phyloP scores from a whole-genome alignment of 2,329 filamentous ascomycete genomes.

The Alternaria gaisen region DNA sequence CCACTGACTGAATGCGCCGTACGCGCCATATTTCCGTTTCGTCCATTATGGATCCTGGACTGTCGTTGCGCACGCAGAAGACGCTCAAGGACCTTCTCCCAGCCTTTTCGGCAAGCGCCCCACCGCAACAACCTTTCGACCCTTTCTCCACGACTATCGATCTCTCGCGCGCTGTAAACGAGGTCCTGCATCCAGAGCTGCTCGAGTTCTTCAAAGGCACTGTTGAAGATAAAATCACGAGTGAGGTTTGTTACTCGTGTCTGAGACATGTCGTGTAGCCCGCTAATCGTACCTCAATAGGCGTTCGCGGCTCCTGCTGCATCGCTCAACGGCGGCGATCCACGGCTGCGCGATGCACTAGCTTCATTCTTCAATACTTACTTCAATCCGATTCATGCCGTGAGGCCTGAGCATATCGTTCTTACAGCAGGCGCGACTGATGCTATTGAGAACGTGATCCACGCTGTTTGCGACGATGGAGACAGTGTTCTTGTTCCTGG shows the following conservation, averaged over 20 bases:
- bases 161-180: constrained; percentile 39
- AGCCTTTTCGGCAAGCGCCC: constrained; percentile 12
- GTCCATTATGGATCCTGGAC: constrained; percentile 35
- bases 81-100: constrained; percentile 29
- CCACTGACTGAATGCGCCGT: constrained; percentile 5
- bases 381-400: constrained; percentile 38
- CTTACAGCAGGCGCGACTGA: constrained; percentile 40
- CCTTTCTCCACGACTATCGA: constrained; percentile 26
- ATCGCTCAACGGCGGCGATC: constrained; percentile 29
- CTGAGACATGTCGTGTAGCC: background rate
- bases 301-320: constrained; percentile 29
- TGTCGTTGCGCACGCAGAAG: constrained; percentile 35
- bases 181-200: constrained; percentile 38
- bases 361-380: constrained; percentile 42
- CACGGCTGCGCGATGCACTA: constrained; percentile 28
- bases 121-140: constrained; percentile 19
- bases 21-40: constrained; percentile 9
- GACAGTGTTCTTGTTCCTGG: constrained; percentile 45
- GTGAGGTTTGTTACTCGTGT: constrained; percentile 22
- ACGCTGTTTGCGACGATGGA: constrained; percentile 43
- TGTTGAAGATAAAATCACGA: constrained; percentile 29
- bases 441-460: constrained; percentile 38
- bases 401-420: constrained; percentile 39
- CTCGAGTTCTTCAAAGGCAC: constrained; percentile 41
- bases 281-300: constrained; percentile 18